These are phyloP conservation scores for Syzygium aromaticum DNA, from an alignment of 345 rosid species.

Conservation along the genomic window DNA sequence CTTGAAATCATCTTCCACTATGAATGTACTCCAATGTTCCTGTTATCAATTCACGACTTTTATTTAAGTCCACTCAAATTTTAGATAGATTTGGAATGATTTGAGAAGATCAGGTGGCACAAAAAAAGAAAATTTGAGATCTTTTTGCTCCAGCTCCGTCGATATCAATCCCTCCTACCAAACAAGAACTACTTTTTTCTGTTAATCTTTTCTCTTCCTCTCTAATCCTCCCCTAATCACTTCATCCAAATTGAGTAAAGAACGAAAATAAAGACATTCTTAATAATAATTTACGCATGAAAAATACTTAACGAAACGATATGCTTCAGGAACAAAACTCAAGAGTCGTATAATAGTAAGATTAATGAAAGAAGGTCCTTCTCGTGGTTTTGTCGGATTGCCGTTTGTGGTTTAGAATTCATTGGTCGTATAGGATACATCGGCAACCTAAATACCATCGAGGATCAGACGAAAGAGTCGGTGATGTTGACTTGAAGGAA, in stretches of 20 bases:
- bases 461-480: neutral
- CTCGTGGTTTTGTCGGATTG: neutral
- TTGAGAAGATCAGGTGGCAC: neutral
- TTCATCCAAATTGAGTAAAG: neutral
- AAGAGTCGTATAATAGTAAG: neutral
- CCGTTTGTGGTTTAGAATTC: neutral
- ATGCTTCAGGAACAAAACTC: neutral
- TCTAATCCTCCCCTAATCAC: neutral
- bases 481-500: neutral
- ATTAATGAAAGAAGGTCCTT: neutral
- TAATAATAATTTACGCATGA: neutral
- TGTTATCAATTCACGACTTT: neutral
- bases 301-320: neutral
- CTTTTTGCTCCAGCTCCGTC: no score
- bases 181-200: neutral
- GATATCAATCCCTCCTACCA: no score
- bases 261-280: neutral
- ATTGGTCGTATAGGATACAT: neutral
- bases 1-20: conserved; percentile 50
- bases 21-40: conserved; percentile 54
- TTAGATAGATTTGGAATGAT: no score
- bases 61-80: neutral
- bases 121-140: neutral
- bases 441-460: neutral
- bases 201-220: neutral